Percentiles rank a stretch among this genome's conserved stretches.
Conservation (phyloP, 257 asterid genomes). For the Scutellaria barbata region DNA sequence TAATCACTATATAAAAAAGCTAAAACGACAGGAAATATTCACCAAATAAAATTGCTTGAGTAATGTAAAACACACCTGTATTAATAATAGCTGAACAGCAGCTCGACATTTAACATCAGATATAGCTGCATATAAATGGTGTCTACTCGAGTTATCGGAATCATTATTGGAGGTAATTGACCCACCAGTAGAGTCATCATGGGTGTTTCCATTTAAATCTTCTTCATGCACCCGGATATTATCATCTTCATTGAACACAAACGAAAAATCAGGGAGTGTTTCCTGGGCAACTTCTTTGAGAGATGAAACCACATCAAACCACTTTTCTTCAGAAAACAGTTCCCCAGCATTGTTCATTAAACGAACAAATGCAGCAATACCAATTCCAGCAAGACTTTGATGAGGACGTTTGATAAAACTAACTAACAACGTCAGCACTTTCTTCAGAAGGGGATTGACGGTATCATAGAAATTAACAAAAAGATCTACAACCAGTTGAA, state of each 20-base stretch:
- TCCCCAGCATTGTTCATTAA: constrained; percentile 94
- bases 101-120: constrained; percentile 88
- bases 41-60: constrained; percentile 18
- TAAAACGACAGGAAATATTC: constrained; percentile 17
- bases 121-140: constrained; percentile 60
- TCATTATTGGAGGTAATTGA: constrained; percentile 54
- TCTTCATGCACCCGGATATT: constrained; percentile 52
- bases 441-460: constrained; percentile 84
- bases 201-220: constrained; percentile 50
- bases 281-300: constrained; percentile 76
- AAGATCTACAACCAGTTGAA: constrained; percentile 96
- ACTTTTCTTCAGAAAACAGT: constrained; percentile 88
- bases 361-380: constrained; percentile 99
- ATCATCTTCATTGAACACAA: constrained; percentile 66
- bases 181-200: constrained; percentile 62
- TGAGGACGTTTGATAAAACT: constrained; percentile 95
- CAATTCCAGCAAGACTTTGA: constrained; percentile 97
- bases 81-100: constrained; percentile 86
- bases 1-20: not conserved
- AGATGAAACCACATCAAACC: constrained; percentile 89
- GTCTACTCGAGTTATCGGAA: constrained; percentile 58
- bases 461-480: constrained; percentile 90
- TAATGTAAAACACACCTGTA: constrained; percentile 67
- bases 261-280: constrained; percentile 88
- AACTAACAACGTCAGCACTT: constrained; percentile 77